Evolutionary conservation across 495 filamentous ascomycete species (phyloP), one percentile per base, ranked within the genome.

Genomic region (Aspergillus sparsus): DNA sequence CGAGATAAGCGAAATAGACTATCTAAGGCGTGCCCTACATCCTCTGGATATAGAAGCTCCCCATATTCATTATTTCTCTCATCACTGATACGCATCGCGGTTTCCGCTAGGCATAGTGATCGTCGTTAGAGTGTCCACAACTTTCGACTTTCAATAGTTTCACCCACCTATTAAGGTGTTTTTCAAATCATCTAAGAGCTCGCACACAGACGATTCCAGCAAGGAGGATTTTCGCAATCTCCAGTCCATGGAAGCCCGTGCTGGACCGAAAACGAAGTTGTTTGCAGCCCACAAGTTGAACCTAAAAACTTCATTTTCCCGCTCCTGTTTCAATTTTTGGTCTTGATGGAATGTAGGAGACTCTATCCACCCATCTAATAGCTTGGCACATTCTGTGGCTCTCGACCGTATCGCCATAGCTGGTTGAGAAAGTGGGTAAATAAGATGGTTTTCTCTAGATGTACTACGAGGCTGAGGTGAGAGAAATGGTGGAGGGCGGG

Each of bases 231-330:
- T 63, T 49, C 64, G 49, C 21, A 66, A 35, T 37, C 64, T 52
- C 64, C 64, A 66, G 50, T 66, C 60, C 64, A 66, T 66, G 7
- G 64, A 66, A 10, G 64, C 57, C 8, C 57, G 34, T 6, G 18
- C 35, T 34, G 64, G 56, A 56, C 50, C 55, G 12, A 60, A 60
- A 15, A 66, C 21, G 33, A 59, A 57, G 55, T 62, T 66, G 37
- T 66, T 66, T 6, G 55, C 32, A 1, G 60, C 34, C 64, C 60
- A 66, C 7, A 63, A 52, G 27, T 66, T 66, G 52, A 63, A 66
- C n/a, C 64, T 7, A 36, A 66, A 66, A 5, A 66, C 11, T 13
- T 63, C 55, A 45, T 66, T 66, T 34, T 66, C 64, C 37, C 13
- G 16, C 12, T 46, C 57, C 16, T 60, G 57, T 16, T 9, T 6